A percentile compares a stretch with the other conserved stretches of the same genome.
Evolutionary conservation across 2,329 filamentous ascomycete genomes (phyloP).

Genomic region (Fusarium sp.): DNA sequence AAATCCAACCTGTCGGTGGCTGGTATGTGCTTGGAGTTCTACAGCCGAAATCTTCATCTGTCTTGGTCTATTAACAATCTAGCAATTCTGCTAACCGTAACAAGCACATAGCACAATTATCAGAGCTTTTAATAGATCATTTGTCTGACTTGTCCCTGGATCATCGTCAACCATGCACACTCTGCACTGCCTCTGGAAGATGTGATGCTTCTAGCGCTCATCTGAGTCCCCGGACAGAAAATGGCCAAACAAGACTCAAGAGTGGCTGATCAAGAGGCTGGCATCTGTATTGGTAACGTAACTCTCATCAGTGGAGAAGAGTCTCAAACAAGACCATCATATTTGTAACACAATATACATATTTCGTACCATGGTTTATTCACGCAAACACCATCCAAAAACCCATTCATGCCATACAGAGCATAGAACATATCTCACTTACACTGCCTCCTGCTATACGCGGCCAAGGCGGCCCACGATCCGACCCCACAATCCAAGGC

Average conservation of each 20-base stretch:
- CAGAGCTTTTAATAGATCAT: slow-evolving; percentile 35
- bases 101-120: neutral
- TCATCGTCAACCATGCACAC: slow-evolving; percentile 16
- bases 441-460: slow-evolving; percentile 49
- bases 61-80: neutral
- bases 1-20: slow-evolving; percentile 3
- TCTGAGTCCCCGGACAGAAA: no score
- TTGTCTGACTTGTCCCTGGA: slow-evolving; percentile 25
- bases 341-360: neutral
- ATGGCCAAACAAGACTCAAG: neutral
- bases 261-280: neutral
- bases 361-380: slow-evolving; percentile 18
- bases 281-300: neutral
- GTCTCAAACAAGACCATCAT: slow-evolving; percentile 6
- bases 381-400: slow-evolving; percentile 6
- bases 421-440: slow-evolving; percentile 18
- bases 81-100: neutral
- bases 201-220: slow-evolving; percentile 22
- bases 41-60: neutral
- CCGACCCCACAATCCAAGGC: slow-evolving; percentile 43
- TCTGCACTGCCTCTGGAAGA: slow-evolving; percentile 41
- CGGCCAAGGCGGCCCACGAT: slow-evolving; percentile 49
- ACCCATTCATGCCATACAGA: neutral
- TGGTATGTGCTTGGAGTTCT: neutral
- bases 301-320: slow-evolving; percentile 5